Base-by-base conservation (phyloP, 176 grass and related monocot species). In the Aegilops umbellulata region DNA sequence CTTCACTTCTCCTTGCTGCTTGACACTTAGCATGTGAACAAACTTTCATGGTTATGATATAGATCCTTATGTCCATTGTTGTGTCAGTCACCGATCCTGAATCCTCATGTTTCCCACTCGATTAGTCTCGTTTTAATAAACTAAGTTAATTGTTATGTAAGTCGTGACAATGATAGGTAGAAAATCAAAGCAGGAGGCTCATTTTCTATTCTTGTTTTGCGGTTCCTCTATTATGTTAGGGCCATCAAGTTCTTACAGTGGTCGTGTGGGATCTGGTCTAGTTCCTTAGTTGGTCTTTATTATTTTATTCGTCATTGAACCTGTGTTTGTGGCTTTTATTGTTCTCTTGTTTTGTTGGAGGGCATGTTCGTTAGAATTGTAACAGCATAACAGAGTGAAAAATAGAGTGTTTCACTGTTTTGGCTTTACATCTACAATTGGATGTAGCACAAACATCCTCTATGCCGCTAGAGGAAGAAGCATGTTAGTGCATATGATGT, bases 141-240 rank as follows among this genome's bases (percentile, higher is more conserved):
- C 9, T 49, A 26, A 62, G 16, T 83, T 47, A 47, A 27, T 10
- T n/a, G 19, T 62, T 75, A n/a, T 25, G 9, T 53, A 57, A 76
- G 25, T 39, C 46, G 44, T 47, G 23, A 22, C 15, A 44, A 10
- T 46, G 38, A 29, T 65, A 80, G 24, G 65, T 73, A 41, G 5
- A 19, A 71, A 82, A 32, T 41, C 55, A 69, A 60, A 68, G 29
- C 5, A 26, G 39, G 60, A 58, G 3, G 46, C 38, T 46, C 38
- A 14, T 24, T 63, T 26, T 70, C 11, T 65, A 67, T 51, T 68
- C 27, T 60, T 38, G 4, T 10, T 60, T 46, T 26, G 62, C 6
- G 60, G 26, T 60, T 88, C 47, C 38, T 82, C 14, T 60, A 10
- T 69, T 69, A 12, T 83, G 62, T 31, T 83, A 70, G 10, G 55